A percentile compares a stretch with the other conserved stretches of the same genome.
Conservation (phyloP, 2,329 filamentous ascomycete genomes). For the Aspergillus calidoustus region DNA sequence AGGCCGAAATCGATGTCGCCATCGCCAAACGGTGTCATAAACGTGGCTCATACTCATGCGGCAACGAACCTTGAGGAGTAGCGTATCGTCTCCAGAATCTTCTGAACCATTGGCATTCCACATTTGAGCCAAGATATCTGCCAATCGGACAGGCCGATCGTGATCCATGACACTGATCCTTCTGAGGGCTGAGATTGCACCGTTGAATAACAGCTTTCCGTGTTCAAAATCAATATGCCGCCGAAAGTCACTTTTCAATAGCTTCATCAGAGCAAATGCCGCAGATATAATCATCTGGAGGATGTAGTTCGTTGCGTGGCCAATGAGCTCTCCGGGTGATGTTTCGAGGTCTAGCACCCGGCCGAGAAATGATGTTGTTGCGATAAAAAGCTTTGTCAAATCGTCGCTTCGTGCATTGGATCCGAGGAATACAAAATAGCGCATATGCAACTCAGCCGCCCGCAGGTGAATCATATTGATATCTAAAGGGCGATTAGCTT, state of each 20-base stretch:
- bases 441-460: conserved; percentile 50
- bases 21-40: conserved; percentile 69
- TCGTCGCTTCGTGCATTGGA: conserved; percentile 49
- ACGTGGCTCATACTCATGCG: conserved; percentile 69
- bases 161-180: conserved; percentile 65
- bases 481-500: conserved; percentile 27
- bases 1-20: conserved; percentile 68
- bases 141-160: conserved; percentile 65
- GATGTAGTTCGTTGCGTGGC: conserved; percentile 63
- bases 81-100: conserved; percentile 40
- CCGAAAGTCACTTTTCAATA: conserved; percentile 66
- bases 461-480: conserved; percentile 54
- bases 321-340: conserved; percentile 52
- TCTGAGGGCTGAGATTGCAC: conserved; percentile 61
- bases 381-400: conserved; percentile 48
- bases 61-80: conserved; percentile 66
- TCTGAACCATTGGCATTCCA: conserved; percentile 57
- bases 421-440: conserved; percentile 52
- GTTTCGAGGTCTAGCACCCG: conserved; percentile 50
- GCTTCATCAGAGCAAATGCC: conserved; percentile 66
- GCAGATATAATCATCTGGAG: conserved; percentile 69
- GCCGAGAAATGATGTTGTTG: conserved; percentile 52
- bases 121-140: conserved; percentile 67
- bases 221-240: conserved; percentile 58
- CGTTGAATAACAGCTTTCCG: conserved; percentile 61